These are phyloP conservation scores for Blastobotrys parvus DNA, from an alignment of 805 yeast species.

Conservation along the genomic window DNA sequence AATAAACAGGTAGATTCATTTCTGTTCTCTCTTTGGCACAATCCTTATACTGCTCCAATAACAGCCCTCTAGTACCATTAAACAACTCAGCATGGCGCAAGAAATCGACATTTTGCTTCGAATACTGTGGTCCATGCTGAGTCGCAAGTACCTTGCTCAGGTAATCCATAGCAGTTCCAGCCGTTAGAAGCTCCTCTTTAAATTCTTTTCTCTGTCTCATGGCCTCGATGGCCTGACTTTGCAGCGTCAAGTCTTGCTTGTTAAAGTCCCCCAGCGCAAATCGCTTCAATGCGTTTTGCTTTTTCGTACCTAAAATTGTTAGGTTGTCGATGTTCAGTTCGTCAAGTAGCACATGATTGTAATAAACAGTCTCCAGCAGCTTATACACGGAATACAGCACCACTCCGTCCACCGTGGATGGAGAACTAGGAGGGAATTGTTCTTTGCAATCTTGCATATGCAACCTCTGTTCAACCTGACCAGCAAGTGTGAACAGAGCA, in stretches of 20 bases:
- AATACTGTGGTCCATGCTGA: slow-evolving; percentile 8
- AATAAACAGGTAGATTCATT: slow-evolving; percentile 48
- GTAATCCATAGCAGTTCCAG: slow-evolving; percentile 5
- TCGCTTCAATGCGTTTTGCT: slow-evolving; percentile 1
- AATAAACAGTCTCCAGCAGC: slow-evolving; percentile 1
- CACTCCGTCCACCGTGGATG: neutral
- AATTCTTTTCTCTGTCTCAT: slow-evolving; percentile 4
- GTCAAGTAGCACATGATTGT: neutral
- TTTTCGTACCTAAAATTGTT: neutral
- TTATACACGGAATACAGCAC: slow-evolving; percentile 1
- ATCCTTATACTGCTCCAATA: too few species aligned
- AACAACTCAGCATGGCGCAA: neutral
- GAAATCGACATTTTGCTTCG: slow-evolving; percentile 1
- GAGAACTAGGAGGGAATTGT: neutral
- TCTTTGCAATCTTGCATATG: neutral
- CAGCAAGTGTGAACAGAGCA: neutral
- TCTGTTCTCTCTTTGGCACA: slow-evolving; percentile 3
- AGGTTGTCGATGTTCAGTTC: neutral
- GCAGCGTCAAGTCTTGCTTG: slow-evolving; percentile 9
- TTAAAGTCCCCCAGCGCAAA: slow-evolving; percentile 17
- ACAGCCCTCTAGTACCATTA: too few species aligned
- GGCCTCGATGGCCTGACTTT: slow-evolving; percentile 10
- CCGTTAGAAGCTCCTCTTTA: slow-evolving; percentile 1
- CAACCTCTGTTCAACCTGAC: neutral
- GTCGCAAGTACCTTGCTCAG: slow-evolving; percentile 1